Evolutionary conservation across 2,329 filamentous ascomycete genomes (phyloP).

Genomic region (Pseudocercospora cruenta): DNA sequence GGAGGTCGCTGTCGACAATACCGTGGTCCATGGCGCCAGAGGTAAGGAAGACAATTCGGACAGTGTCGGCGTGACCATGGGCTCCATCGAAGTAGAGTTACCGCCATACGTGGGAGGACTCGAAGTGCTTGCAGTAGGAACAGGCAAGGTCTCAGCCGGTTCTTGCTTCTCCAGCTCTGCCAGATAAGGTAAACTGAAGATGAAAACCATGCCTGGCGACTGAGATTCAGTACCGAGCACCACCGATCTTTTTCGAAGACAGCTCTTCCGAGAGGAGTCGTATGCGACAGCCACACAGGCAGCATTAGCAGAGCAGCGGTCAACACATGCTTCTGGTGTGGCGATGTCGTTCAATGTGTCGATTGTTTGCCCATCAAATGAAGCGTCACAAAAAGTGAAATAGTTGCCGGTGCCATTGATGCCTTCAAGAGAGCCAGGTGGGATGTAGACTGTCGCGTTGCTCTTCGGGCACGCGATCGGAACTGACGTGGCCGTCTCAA

Average conservation of each 20-base stretch:
- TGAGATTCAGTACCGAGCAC: not conserved
- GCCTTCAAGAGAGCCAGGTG: not conserved
- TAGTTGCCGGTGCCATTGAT: not conserved
- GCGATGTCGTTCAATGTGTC: not conserved
- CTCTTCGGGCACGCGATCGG: not conserved
- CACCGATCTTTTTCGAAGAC: not conserved
- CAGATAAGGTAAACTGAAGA: not conserved
- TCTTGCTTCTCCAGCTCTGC: not conserved
- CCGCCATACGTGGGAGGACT: too few relatives aligned
- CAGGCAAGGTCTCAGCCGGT: not conserved
- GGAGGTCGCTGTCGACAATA: not conserved
- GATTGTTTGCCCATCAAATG: not conserved
- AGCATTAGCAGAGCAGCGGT: not conserved
- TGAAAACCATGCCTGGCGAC: not conserved
- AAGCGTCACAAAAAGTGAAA: not conserved
- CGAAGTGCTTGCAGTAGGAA: not conserved
- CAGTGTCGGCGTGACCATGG: not conserved
- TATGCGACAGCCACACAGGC: not conserved
- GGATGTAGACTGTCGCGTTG: not conserved
- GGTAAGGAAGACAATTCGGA: not conserved
- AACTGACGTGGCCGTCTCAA: not conserved
- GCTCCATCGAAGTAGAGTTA: too few relatives aligned
- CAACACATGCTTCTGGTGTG: not conserved
- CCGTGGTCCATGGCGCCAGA: not conserved
- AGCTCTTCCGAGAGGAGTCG: not conserved